Percentiles rank a stretch among this genome's conserved stretches.
phyloP scores from a whole-genome alignment of 495 filamentous ascomycete genomes.

The Opeltia flavorubescens region DNA sequence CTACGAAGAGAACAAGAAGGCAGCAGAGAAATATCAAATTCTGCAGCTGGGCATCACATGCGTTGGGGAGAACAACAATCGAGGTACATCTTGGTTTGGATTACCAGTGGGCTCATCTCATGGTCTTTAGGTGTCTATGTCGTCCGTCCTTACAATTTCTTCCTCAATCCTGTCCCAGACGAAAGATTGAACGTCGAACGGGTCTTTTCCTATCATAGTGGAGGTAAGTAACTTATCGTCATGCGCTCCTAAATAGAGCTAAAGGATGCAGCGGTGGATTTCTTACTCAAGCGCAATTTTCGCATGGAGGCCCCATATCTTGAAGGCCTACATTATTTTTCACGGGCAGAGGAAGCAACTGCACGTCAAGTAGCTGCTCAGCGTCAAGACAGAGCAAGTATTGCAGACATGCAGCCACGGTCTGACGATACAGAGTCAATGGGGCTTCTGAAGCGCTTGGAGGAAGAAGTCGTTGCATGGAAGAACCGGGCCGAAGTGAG shows the following conservation, averaged over 20 bases:
- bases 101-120: conserved; percentile 9
- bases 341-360: conserved; percentile 42
- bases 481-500: conserved; percentile 7
- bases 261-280: conserved; percentile 37
- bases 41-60: conserved; percentile 67
- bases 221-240: conserved; percentile 21
- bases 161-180: conserved; percentile 40
- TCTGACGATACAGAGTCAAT: conserved; percentile 38
- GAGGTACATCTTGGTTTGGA: conserved; percentile 19
- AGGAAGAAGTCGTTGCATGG: conserved; percentile 38
- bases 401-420: conserved; percentile 37
- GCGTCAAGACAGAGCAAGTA: conserved; percentile 22
- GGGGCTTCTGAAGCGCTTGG: conserved; percentile 38
- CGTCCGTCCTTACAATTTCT: conserved; percentile 55
- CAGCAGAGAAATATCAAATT: conserved; percentile 57
- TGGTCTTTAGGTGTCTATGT: conserved; percentile 35
- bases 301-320: conserved; percentile 41
- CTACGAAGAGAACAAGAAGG: conserved; percentile 50
- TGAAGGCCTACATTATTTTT: conserved; percentile 55
- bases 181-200: conserved; percentile 39
- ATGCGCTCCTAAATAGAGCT: not conserved
- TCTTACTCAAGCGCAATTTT: conserved; percentile 49
- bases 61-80: conserved; percentile 36
- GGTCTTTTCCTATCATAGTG: conserved; percentile 36
- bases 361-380: conserved; percentile 24